phyloP scores from a whole-genome alignment of 2,329 filamentous ascomycete species.

The Parastagonospora nodorum region DNA sequence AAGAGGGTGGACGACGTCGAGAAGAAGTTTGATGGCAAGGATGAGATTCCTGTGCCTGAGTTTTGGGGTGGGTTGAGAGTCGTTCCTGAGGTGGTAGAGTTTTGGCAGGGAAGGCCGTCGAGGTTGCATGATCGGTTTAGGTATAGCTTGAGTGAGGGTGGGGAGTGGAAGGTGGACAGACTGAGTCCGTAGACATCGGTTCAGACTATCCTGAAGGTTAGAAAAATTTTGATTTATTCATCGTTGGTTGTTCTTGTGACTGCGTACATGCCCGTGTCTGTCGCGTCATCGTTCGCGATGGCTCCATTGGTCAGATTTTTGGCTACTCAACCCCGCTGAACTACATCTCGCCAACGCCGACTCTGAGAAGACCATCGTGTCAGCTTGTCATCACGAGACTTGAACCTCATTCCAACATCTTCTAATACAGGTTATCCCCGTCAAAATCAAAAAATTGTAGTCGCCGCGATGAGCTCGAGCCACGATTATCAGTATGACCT shows the following conservation, averaged over 20 bases:
- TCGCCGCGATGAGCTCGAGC: background rate
- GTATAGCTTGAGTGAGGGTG: constrained; percentile 67
- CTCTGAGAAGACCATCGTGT: background rate
- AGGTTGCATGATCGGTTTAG: constrained; percentile 92
- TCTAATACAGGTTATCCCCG: background rate
- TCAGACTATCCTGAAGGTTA: background rate
- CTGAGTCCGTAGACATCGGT: constrained; percentile 67
- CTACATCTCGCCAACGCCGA: background rate
- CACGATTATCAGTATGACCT: constrained; percentile 58
- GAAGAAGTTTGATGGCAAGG: constrained; percentile 71
- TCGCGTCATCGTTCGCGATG: constrained; percentile 5
- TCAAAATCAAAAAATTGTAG: background rate
- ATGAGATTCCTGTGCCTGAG: constrained; percentile 85
- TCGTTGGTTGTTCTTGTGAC: too few relatives aligned
- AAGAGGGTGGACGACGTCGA: constrained; percentile 77
- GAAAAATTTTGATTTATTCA: too few relatives aligned
- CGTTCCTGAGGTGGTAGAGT: constrained; percentile 85
- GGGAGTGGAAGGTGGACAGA: constrained; percentile 70
- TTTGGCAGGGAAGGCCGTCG: constrained; percentile 92
- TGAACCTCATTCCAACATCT: background rate
- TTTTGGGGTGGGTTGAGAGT: constrained; percentile 95
- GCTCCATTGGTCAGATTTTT: constrained; percentile 6
- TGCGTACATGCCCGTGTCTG: background rate
- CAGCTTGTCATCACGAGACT: background rate
- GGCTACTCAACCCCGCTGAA: constrained; percentile 8